A percentile compares a stretch with the other conserved stretches of the same genome.
phyloP scores from a whole-genome alignment of 2,329 filamentous ascomycete genomes.

The Fusarium sp. region DNA sequence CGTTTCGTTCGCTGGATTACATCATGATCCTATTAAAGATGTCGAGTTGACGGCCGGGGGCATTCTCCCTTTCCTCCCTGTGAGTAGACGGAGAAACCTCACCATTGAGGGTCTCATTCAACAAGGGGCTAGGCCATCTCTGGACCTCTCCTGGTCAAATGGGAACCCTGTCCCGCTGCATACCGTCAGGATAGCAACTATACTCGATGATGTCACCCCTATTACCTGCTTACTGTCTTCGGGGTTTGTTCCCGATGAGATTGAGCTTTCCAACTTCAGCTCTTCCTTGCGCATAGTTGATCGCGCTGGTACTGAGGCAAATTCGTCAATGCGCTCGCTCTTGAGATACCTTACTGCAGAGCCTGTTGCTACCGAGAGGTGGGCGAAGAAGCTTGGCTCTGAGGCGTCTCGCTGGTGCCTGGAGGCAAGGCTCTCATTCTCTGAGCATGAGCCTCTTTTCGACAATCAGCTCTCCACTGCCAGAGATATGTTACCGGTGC shows the following conservation, averaged over 20 bases:
- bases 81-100: too few relatives aligned
- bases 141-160: too few relatives aligned
- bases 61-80: too few relatives aligned
- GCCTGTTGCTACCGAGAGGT: rapidly evolving
- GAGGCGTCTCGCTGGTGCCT: not conserved
- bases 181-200: too few relatives aligned
- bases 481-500: not conserved
- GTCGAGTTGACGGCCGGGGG: too few relatives aligned
- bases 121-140: too few relatives aligned
- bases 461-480: rapidly evolving
- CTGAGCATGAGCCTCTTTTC: not conserved
- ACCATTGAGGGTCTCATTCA: too few relatives aligned
- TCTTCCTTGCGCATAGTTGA: rapidly evolving
- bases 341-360: not conserved
- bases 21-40: too few relatives aligned
- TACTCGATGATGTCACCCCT: not conserved
- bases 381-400: not conserved
- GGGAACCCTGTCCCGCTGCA: too few relatives aligned
- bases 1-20: too few relatives aligned
- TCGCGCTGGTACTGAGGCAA: not conserved
- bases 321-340: not conserved
- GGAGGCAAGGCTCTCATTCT: not conserved
- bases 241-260: not conserved
- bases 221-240: not conserved
- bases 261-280: not conserved